These are phyloP conservation scores for Polyporus arcularius DNA, from an alignment of 768 basidiomycete species.

Conservation along the genomic window DNA sequence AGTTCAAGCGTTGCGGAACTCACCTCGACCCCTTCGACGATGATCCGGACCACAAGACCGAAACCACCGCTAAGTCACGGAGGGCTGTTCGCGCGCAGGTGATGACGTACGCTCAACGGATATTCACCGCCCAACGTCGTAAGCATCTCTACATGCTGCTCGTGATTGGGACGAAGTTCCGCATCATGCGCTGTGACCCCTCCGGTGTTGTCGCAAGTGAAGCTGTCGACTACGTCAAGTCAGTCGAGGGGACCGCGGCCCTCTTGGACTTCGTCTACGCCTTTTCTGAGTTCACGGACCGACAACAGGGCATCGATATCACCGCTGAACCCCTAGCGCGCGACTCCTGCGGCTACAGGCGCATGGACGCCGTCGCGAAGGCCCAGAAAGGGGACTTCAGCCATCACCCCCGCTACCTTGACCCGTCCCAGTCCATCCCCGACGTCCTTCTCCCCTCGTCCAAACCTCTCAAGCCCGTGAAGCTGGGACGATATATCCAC, in stretches of 20 bases:
- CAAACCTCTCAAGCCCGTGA: background rate
- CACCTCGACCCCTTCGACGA: background rate
- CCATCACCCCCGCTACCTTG: background rate
- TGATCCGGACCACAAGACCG: background rate
- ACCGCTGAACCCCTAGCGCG: background rate
- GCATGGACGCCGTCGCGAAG: background rate
- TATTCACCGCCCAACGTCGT: conserved; percentile 1
- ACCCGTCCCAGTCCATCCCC: background rate
- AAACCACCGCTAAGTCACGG: background rate
- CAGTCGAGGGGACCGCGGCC: background rate
- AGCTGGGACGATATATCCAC: too few relatives aligned
- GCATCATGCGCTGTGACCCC: background rate
- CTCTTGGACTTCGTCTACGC: background rate
- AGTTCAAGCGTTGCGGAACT: background rate
- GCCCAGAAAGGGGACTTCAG: background rate
- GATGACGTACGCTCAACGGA: background rate
- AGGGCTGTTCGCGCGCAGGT: background rate
- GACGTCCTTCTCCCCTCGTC: background rate
- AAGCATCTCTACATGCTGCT: background rate
- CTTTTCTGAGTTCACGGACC: background rate
- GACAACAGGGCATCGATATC: background rate
- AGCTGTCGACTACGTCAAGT: background rate
- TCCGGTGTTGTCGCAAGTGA: background rate
- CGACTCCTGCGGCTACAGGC: background rate
- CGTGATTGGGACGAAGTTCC: background rate